Conservation (phyloP, 169 alveolate species). For the Babesia ovis region DNA sequence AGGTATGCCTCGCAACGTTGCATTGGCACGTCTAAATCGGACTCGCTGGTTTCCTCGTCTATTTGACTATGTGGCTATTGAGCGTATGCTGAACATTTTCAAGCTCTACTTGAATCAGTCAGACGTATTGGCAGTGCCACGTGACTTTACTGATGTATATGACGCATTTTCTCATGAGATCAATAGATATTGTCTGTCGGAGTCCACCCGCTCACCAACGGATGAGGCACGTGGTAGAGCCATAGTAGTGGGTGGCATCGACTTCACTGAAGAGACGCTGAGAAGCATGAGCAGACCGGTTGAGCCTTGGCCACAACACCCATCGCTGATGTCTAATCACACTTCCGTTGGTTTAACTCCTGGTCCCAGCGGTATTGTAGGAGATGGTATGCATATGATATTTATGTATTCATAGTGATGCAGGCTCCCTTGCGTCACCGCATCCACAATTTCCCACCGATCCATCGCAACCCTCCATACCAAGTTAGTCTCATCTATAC, state of each 20-base stretch:
- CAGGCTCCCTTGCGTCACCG: conserved; percentile 12
- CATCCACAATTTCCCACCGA: neutral
- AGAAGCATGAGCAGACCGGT: conserved; percentile 34
- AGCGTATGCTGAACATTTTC: conserved; percentile 44
- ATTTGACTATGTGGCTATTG: conserved; percentile 56
- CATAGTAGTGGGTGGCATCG: conserved; percentile 67
- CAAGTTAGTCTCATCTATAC: neutral
- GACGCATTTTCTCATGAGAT: conserved; percentile 56
- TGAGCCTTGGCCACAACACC: conserved; percentile 20
- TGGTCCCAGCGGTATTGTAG: neutral
- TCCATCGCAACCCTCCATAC: neutral
- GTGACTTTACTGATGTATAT: conserved; percentile 51
- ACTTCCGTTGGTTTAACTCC: neutral
- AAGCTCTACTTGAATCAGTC: conserved; percentile 58
- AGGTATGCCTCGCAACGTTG: conserved; percentile 43
- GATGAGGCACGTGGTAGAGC: conserved; percentile 29
- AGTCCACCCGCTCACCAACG: conserved; percentile 22
- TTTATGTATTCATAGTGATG: neutral
- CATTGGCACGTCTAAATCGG: conserved; percentile 34
- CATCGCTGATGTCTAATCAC: conserved; percentile 1
- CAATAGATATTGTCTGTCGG: conserved; percentile 40
- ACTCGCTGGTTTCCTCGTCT: conserved; percentile 49
- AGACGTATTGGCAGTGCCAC: conserved; percentile 63
- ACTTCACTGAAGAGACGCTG: conserved; percentile 68
- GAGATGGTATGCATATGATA: neutral